Evolutionary conservation across 768 basidiomycete genomes (phyloP).

Genomic region (Candolleomyces eurysporus): DNA sequence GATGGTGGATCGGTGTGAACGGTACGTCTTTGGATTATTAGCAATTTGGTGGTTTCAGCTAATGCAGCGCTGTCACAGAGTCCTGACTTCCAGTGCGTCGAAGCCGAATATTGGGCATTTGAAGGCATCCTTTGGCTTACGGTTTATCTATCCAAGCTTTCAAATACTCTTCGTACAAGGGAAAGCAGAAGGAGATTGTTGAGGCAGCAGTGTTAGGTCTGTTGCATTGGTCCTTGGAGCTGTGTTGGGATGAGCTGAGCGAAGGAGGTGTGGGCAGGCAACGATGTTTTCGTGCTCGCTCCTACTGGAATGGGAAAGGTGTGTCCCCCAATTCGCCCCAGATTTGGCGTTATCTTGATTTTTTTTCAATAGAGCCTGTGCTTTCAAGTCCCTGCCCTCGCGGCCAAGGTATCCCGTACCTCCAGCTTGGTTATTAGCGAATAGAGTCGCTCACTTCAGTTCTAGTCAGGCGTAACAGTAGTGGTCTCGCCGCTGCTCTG

Average conservation of each 20-base stretch:
- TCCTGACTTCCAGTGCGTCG: not conserved
- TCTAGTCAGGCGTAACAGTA: slow-evolving; percentile 65
- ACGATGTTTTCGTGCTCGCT: slow-evolving; percentile 76
- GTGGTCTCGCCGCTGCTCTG: slow-evolving; percentile 78
- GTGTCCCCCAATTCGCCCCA: slow-evolving; percentile 6
- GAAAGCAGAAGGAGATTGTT: slow-evolving; percentile 75
- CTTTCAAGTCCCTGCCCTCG: slow-evolving; percentile 80
- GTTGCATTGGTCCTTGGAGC: slow-evolving; percentile 3
- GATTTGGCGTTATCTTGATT: no score
- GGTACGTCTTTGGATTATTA: not conserved
- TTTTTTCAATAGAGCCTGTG: slow-evolving; percentile 61
- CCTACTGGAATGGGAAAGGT: slow-evolving; percentile 93
- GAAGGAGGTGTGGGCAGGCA: slow-evolving; percentile 39
- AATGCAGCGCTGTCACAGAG: not conserved
- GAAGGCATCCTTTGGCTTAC: not conserved
- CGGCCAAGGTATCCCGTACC: slow-evolving; percentile 45
- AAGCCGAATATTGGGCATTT: not conserved
- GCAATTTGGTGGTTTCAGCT: not conserved
- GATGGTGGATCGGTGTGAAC: not conserved
- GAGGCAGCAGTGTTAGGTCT: slow-evolving; percentile 65
- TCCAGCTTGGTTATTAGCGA: not conserved
- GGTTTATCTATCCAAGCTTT: slow-evolving; percentile 47
- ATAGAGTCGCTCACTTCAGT: not conserved
- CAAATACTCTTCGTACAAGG: slow-evolving; percentile 65
- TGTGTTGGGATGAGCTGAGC: not conserved